Evolutionary conservation across 345 rosid genomes (phyloP).

Genomic region (Gossypium stocksii): DNA sequence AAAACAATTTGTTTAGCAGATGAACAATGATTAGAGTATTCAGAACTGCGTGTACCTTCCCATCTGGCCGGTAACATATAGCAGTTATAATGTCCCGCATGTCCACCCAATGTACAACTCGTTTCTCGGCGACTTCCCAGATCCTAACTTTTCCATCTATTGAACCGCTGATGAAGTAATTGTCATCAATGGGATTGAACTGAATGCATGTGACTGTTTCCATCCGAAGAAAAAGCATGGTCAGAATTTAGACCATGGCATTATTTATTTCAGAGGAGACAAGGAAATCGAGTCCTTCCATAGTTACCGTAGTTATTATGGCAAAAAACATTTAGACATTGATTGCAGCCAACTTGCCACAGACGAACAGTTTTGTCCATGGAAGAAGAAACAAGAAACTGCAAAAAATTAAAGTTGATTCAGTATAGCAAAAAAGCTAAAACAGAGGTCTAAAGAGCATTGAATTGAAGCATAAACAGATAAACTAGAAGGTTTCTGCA

Average conservation of each 20-base stretch:
- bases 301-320: conserved; percentile 67
- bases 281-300: not conserved
- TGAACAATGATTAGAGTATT: not conserved
- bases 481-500: not conserved
- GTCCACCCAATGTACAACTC: conserved; percentile 84
- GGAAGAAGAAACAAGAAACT: conserved; percentile 76
- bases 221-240: conserved; percentile 13
- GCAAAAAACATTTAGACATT: conserved; percentile 50
- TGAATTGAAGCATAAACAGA: not conserved
- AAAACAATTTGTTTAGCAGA: not conserved
- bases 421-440: not conserved
- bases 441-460: not conserved
- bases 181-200: conserved; percentile 66
- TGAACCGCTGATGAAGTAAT: conserved; percentile 77
- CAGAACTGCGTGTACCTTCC: conserved; percentile 55
- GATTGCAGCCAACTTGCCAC: conserved; percentile 57
- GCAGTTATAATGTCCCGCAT: conserved; percentile 63
- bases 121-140: conserved; percentile 65
- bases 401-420: conserved; percentile 27
- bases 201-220: conserved; percentile 84
- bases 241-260: conserved; percentile 7
- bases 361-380: conserved; percentile 71
- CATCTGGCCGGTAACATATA: conserved; percentile 66
- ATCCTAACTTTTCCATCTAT: conserved; percentile 92
- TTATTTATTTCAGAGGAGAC: not conserved